Percentiles rank a stretch among this genome's conserved stretches.
Evolutionary conservation across 2,329 filamentous ascomycete species (phyloP).

Genomic region (Calcarisporium arbuscula): DNA sequence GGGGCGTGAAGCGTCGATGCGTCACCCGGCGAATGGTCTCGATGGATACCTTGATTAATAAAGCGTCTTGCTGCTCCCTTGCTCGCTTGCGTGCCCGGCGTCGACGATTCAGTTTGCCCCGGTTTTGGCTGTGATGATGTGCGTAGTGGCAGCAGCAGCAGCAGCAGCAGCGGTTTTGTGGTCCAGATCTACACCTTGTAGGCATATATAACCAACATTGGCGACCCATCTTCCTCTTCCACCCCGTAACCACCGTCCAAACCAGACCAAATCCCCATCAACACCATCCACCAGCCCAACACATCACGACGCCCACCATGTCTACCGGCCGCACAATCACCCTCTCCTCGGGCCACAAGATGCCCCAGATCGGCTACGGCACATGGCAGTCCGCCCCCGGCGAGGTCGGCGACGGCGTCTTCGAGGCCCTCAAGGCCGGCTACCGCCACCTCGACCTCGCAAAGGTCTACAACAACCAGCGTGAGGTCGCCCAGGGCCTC

Average conservation of each 20-base stretch:
- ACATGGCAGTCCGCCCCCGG: constrained; percentile 64
- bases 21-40: too few species aligned
- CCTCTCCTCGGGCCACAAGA: constrained; percentile 59
- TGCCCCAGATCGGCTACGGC: constrained; percentile 53
- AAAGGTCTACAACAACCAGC: constrained; percentile 58
- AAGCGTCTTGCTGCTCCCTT: too few species aligned
- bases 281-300: not conserved
- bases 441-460: constrained; percentile 56
- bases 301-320: constrained; percentile 32
- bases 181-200: too few species aligned
- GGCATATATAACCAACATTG: too few species aligned
- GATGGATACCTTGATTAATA: too few species aligned
- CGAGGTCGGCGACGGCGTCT: constrained; percentile 59
- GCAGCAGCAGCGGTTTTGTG: too few species aligned
- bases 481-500: constrained; percentile 51
- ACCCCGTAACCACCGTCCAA: not conserved
- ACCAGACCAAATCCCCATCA: constrained; percentile 3
- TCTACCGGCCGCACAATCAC: constrained; percentile 50
- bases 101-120: too few species aligned
- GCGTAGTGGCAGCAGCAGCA: too few species aligned
- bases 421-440: constrained; percentile 54
- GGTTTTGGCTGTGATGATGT: too few species aligned
- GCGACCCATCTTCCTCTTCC: not conserved
- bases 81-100: too few species aligned
- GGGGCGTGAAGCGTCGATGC: too few species aligned